Base-by-base conservation (phyloP, 441 rosid genomes). In the Gossypium trilobum region DNA sequence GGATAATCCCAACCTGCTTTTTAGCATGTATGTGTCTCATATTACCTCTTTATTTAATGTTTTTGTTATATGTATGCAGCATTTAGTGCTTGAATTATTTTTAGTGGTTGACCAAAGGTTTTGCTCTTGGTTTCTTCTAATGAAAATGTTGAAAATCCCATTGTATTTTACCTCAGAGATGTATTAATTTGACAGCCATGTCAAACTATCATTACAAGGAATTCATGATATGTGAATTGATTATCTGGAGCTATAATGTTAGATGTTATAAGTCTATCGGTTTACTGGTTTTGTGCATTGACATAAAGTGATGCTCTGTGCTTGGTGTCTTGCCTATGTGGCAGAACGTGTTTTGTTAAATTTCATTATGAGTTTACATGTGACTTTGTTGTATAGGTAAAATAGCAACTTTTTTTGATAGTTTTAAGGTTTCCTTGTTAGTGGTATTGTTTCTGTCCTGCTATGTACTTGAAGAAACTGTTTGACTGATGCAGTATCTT, bases 1-100 rank as follows among this genome's bases (percentile, higher is more conserved):
- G 86, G 99, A 95, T 85, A 95, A 95, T 77, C 98, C 99, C 1
- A 92, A 95, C 80, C 82, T 95, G 76, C 98, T 95, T 64, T 95
- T 95, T 81, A 95, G 99, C 97, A 95, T 95, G 99, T 88, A 82
- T 7, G 90, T 57, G 31, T 50, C 44, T 27, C 27, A 29, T 29
- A 0, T 9, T 10, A 60, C 48, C 60, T 48, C 69, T 61, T 27
- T 27, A 36, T 36, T 36, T 36, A 36, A 36, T 36, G 44, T 61
- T 44, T 9, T 57, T 4, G 59, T 39, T 23, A 56, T 1, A 11
- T 72, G 25, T 48, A 0, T 6, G 16, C 60, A 2, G 16, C 39
- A 23, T 4, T 71, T 36, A 58, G 23, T 20, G n/a, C 11, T 22
- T 13, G n/a, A 31, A 20, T 60, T 46, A 27, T 61, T 65, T 1